These are phyloP conservation scores for Xylaria sp. DNA, from an alignment of 2,329 filamentous ascomycete genomes.

Conservation along the genomic window DNA sequence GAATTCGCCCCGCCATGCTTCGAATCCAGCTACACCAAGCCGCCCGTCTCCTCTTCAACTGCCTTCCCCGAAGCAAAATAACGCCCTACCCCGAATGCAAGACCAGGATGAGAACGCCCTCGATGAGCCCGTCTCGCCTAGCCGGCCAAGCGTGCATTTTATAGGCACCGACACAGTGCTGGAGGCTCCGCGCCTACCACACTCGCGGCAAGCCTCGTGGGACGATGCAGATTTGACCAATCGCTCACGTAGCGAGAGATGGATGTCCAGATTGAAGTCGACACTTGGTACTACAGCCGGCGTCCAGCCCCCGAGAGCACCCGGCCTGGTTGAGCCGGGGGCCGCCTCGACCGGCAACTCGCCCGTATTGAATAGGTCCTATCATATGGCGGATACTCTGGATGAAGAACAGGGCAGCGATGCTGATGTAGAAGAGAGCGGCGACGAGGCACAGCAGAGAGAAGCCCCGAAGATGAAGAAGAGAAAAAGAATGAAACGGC, in stretches of 20 bases:
- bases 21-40: constrained; percentile 34
- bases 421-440: constrained; percentile 86
- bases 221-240: constrained; percentile 70
- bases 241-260: constrained; percentile 70
- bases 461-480: constrained; percentile 64
- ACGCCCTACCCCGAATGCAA: constrained; percentile 28
- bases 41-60: constrained; percentile 37
- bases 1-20: constrained; percentile 41
- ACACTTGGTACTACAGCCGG: constrained; percentile 70
- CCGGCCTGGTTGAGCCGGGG: constrained; percentile 50
- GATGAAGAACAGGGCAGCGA: constrained; percentile 72
- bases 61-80: constrained; percentile 37
- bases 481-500: constrained; percentile 70
- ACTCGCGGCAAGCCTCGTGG: constrained; percentile 72
- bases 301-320: constrained; percentile 58
- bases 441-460: constrained; percentile 72
- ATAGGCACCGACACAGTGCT: constrained; percentile 63
- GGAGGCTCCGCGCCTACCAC: constrained; percentile 58
- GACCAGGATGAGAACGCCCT: constrained; percentile 38
- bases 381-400: constrained; percentile 55
- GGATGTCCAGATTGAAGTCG: constrained; percentile 80
- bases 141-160: constrained; percentile 80
- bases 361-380: constrained; percentile 61
- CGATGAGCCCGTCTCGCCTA: constrained; percentile 52
- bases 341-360: constrained; percentile 58